Percentiles rank a stretch among this genome's conserved stretches.
These are phyloP conservation scores for Periconia digitata DNA, from an alignment of 2,329 filamentous ascomycete genomes.

Conservation along the genomic window DNA sequence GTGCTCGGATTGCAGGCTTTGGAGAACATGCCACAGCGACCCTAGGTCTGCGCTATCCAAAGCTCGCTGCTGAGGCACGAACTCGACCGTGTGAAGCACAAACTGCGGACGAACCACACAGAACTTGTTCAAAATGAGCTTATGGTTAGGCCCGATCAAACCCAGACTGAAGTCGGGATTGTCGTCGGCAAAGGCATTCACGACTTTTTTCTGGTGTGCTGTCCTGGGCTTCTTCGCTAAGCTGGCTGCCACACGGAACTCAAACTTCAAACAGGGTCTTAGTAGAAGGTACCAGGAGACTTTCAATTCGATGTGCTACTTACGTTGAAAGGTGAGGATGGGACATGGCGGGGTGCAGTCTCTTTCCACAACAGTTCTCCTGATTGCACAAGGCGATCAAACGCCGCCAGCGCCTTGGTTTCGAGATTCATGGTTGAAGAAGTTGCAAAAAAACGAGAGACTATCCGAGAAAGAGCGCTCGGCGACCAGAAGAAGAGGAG, in stretches of 20 bases:
- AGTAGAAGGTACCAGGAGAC: no score
- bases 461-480: background rate
- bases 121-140: constrained; percentile 8
- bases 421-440: background rate
- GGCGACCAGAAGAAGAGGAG: background rate
- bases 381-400: constrained; percentile 2
- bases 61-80: constrained; percentile 4
- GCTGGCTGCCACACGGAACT: constrained; percentile 5
- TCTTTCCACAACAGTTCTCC: constrained; percentile 5
- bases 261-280: background rate
- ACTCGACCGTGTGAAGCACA: constrained; percentile 3
- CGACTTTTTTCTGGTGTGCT: constrained; percentile 4
- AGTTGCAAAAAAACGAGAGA: background rate
- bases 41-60: constrained; percentile 1
- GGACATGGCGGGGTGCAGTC: constrained; percentile 1
- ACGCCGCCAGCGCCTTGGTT: background rate
- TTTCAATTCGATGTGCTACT: background rate
- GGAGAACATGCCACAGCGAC: constrained; percentile 1
- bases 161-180: constrained; percentile 5
- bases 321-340: constrained; percentile 5
- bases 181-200: constrained; percentile 3
- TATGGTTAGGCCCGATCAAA: constrained; percentile 1
- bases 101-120: constrained; percentile 5
- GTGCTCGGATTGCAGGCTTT: constrained; percentile 1
- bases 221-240: constrained; percentile 5